phyloP scores from a whole-genome alignment of 2,329 filamentous ascomycete genomes.

The Cryphonectria nitschkei region DNA sequence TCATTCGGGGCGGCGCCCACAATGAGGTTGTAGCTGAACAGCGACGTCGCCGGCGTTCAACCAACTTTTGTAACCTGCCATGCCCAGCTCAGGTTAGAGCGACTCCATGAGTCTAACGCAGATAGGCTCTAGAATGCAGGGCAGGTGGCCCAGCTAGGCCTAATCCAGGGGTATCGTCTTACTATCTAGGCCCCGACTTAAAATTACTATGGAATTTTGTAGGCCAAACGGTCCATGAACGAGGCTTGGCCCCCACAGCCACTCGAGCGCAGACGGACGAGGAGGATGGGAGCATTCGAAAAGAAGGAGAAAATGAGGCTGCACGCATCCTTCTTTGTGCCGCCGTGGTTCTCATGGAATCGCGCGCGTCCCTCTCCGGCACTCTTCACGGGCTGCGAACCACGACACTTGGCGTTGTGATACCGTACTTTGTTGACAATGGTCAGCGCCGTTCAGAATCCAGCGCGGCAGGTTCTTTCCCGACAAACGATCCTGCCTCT shows the following conservation, averaged over 20 bases:
- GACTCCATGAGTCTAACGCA: background rate
- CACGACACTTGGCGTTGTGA: background rate
- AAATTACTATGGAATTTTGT: background rate
- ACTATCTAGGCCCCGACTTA: background rate
- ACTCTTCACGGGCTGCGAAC: background rate
- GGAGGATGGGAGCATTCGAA: background rate
- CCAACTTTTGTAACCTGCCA: background rate
- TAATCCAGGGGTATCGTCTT: background rate
- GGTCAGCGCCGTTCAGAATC: background rate
- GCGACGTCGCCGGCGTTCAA: background rate
- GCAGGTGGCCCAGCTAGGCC: background rate
- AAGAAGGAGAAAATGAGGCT: background rate
- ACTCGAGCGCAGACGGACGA: background rate
- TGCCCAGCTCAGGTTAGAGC: background rate
- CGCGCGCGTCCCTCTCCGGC: background rate
- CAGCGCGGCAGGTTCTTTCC: background rate
- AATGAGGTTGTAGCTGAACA: background rate
- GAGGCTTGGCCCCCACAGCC: background rate
- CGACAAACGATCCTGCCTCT: background rate
- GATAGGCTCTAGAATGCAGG: background rate
- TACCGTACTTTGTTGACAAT: conserved; percentile 1
- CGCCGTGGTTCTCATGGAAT: background rate
- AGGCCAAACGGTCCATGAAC: background rate
- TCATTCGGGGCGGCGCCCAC: background rate
- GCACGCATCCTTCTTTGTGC: background rate